Percentiles rank a stretch among this genome's conserved stretches.
phyloP scores from a whole-genome alignment of 306 rosid species.

The Psophocarpus tetragonolobus region DNA sequence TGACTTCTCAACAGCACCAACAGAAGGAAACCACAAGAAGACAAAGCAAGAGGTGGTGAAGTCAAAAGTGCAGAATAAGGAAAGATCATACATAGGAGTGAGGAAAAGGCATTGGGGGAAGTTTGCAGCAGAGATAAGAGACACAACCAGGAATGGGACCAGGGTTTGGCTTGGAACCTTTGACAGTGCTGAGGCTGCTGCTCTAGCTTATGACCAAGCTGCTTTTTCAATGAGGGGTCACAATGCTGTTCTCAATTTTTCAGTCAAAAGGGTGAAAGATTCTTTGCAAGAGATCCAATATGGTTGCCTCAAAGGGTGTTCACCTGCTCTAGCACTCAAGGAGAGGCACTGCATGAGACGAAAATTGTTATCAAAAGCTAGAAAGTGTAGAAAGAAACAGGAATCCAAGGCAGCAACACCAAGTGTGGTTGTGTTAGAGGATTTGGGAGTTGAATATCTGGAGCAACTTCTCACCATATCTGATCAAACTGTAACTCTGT shows the following conservation, averaged over 20 bases:
- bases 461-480: conserved; percentile 53
- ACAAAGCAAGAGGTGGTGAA: not conserved
- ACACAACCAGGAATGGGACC: conserved; percentile 61
- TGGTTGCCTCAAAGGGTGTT: conserved; percentile 21
- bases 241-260: conserved; percentile 60
- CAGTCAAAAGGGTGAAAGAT: conserved; percentile 34
- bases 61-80: not conserved
- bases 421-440: conserved; percentile 44
- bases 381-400: conserved; percentile 7
- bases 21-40: not conserved
- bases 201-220: conserved; percentile 87
- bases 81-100: conserved; percentile 49
- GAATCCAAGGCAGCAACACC: not conserved
- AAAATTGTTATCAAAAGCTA: conserved; percentile 17
- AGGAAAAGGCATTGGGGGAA: conserved; percentile 83
- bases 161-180: conserved; percentile 93
- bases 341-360: conserved; percentile 11
- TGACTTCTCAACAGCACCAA: not conserved
- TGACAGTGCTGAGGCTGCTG: conserved; percentile 71
- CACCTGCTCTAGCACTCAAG: conserved; percentile 66
- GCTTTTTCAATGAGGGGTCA: conserved; percentile 69
- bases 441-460: conserved; percentile 64
- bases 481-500: not conserved
- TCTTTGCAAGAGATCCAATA: conserved; percentile 38
- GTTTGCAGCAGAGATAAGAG: conserved; percentile 81